These are phyloP conservation scores for Gigaspora rosea DNA, from an alignment of 192 early-diverging fungal species.

Conservation along the genomic window DNA sequence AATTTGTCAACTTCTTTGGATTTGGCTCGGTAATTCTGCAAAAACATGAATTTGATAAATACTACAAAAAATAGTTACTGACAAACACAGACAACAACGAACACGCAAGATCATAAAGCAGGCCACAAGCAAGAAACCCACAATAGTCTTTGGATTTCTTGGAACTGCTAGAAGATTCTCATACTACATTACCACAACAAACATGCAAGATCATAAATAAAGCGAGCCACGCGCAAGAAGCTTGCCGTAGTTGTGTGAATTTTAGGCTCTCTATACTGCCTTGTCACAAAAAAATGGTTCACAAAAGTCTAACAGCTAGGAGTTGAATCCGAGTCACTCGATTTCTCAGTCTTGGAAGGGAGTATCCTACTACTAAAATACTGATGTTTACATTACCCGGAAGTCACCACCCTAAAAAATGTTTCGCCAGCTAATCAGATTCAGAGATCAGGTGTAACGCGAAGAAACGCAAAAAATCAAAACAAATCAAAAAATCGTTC, in stretches of 20 bases:
- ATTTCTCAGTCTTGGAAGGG: too few relatives aligned
- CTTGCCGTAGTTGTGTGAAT: constrained; percentile 4
- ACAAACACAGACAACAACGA: constrained; percentile 20
- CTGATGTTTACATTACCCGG: too few relatives aligned
- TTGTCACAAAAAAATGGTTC: too few relatives aligned
- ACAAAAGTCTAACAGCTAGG: too few relatives aligned
- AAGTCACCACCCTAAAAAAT: too few relatives aligned
- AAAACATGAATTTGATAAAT: constrained; percentile 11
- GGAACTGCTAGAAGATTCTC: constrained; percentile 12
- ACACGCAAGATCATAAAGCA: constrained; percentile 18
- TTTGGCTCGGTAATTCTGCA: constrained; percentile 5
- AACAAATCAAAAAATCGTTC: too few relatives aligned
- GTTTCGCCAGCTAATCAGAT: too few relatives aligned
- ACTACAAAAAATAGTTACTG: background rate
- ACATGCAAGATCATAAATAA: constrained; percentile 16
- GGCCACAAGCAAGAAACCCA: constrained; percentile 1
- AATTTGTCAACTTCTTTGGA: constrained; percentile 15
- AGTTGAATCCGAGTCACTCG: too few relatives aligned
- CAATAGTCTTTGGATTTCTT: constrained; percentile 2
- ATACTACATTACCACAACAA: constrained; percentile 23
- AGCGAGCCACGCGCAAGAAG: background rate
- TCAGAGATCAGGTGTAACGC: too few relatives aligned
- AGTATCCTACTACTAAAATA: too few relatives aligned
- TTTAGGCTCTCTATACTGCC: constrained; percentile 14
- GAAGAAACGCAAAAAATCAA: too few relatives aligned